Conservation (phyloP, 2,329 filamentous ascomycete genomes). For the Grosmannia huntii region DNA sequence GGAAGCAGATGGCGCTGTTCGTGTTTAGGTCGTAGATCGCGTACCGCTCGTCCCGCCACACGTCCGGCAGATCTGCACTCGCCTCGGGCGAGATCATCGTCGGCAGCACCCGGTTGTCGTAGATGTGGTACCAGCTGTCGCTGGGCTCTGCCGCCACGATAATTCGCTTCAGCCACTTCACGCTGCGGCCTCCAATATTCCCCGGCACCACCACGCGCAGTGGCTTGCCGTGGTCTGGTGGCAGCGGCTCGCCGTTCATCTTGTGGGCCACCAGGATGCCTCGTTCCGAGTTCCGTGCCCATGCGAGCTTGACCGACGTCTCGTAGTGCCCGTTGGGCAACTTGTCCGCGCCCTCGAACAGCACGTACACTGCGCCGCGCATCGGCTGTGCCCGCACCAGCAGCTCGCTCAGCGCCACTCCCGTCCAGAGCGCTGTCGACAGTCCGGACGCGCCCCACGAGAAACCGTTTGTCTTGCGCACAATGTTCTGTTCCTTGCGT, state of each 20-base stretch:
- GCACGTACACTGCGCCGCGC: constrained; percentile 66
- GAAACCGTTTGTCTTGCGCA: constrained; percentile 85
- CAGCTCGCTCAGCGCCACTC: constrained; percentile 61
- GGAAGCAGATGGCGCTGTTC: constrained; percentile 72
- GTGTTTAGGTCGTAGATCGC: constrained; percentile 86
- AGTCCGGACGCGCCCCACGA: constrained; percentile 85
- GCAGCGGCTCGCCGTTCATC: constrained; percentile 77
- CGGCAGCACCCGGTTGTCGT: constrained; percentile 82
- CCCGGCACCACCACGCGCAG: constrained; percentile 75
- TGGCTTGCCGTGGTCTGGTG: constrained; percentile 77
- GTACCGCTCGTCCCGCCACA: constrained; percentile 83
- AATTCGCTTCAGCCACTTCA: constrained; percentile 82
- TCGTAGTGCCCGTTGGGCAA: constrained; percentile 82
- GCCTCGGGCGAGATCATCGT: constrained; percentile 77
- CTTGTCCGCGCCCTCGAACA: constrained; percentile 83
- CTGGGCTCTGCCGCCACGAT: constrained; percentile 68
- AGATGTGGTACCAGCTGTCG: constrained; percentile 91
- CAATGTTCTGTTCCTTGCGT: constrained; percentile 83
- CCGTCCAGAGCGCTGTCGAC: constrained; percentile 80
- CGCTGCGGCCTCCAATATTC: constrained; percentile 81
- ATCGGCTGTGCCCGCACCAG: constrained; percentile 54
- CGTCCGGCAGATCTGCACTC: constrained; percentile 57
- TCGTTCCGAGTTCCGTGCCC: constrained; percentile 70
- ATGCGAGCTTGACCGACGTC: constrained; percentile 77
- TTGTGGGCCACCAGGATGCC: constrained; percentile 80